Conservation (phyloP, 1,284 basidiomycete species). For the Tilletia indica region DNA sequence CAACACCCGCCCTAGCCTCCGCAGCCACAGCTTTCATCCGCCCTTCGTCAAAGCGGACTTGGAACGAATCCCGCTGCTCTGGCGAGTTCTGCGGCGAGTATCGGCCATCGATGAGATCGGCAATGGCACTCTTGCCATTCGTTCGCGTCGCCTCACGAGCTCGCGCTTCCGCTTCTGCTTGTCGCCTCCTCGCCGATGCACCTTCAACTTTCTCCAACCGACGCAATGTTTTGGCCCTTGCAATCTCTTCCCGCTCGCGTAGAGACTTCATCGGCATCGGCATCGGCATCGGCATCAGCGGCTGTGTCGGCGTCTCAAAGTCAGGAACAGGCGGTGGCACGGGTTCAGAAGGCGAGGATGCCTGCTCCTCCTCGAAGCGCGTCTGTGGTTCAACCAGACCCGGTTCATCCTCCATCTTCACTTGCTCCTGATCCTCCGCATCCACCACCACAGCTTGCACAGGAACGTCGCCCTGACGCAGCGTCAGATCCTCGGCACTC, state of each 20-base stretch:
- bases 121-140: not conserved
- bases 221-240: constrained; percentile 7
- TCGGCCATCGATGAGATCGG: too few species aligned
- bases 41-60: too few species aligned
- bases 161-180: not conserved
- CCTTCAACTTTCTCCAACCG: constrained; percentile 7
- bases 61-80: too few species aligned
- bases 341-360: too few species aligned
- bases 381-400: too few species aligned
- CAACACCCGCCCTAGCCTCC: too few species aligned
- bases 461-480: too few species aligned
- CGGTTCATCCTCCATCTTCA: not conserved
- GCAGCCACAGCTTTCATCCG: too few species aligned
- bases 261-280: not conserved
- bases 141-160: not conserved
- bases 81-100: too few species aligned
- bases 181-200: not conserved
- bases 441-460: not conserved
- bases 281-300: not conserved
- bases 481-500: too few species aligned
- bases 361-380: too few species aligned
- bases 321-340: not conserved
- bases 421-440: not conserved
- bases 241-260: constrained; percentile 1
- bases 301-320: not conserved